Conservation (phyloP, 306 rosid species). For the Corylus heterophylla region DNA sequence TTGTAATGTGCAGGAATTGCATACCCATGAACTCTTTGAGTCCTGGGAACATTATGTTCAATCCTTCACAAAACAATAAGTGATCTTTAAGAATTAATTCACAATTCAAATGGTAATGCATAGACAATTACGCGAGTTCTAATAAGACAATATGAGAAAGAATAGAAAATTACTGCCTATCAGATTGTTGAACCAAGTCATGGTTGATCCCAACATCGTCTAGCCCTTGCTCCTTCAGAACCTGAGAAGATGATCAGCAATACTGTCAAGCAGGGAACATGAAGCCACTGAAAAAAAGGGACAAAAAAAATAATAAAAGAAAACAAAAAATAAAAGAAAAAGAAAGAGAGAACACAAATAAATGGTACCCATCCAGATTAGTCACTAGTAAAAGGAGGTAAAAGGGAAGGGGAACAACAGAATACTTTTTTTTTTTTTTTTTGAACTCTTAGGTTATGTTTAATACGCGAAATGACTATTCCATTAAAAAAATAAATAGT, state of each 20-base stretch:
- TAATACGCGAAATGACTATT: too few relatives aligned
- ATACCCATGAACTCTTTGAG: conserved; percentile 54
- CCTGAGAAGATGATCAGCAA: conserved; percentile 49
- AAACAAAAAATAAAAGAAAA: too few relatives aligned
- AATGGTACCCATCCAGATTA: too few relatives aligned
- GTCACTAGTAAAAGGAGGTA: too few relatives aligned
- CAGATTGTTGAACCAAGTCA: conserved; percentile 60
- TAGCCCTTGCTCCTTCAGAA: conserved; percentile 89
- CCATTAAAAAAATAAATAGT: too few relatives aligned
- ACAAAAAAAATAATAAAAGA: too few relatives aligned
- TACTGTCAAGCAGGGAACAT: conserved; percentile 21
- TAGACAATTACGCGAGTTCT: neutral
- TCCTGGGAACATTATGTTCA: conserved; percentile 53
- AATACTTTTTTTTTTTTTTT: too few relatives aligned
- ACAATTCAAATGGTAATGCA: conserved; percentile 13
- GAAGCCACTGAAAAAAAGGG: conserved; percentile 18
- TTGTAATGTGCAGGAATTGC: conserved; percentile 36
- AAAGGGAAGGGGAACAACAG: too few relatives aligned
- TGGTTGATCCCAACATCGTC: conserved; percentile 54
- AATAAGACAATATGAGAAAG: neutral
- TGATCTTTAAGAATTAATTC: conserved; percentile 9
- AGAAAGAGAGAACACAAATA: too few relatives aligned
- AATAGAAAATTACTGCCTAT: conserved; percentile 47
- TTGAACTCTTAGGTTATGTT: too few relatives aligned
- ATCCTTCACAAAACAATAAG: conserved; percentile 47